Evolutionary conservation across 148 eudicot genomes (phyloP), one percentile per base, ranked within the genome.

Genomic region (Persicaria maculosa): DNA sequence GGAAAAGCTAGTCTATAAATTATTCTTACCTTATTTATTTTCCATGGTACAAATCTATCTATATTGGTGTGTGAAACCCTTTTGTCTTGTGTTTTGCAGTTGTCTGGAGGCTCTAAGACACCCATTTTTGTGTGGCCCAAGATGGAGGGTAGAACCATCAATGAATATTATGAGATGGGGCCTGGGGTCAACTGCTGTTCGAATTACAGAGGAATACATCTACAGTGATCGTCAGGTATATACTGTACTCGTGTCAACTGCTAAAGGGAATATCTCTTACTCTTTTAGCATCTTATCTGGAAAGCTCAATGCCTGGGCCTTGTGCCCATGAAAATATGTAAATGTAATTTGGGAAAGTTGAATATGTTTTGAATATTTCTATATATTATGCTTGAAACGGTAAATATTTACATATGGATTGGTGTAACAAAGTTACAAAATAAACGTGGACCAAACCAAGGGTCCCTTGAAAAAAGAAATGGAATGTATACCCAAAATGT

Each of bases 131-230:
- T 96, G 99, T 79, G 99, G 99, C 65, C 97, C 99, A 31, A 81
- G 80, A 83, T 96, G 99, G 99, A 87, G 92, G 50, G 83, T 92
- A 16, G 91, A 92, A 68, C 91, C 93, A 67, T 86, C 97, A 11
- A 92, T 90, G 92, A 87, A 82, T 81, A 84, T 90, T 68, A 92
- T 96, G 59, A 89, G 97, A 82, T 92, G 99, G 99, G 92, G 94
- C 74, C 86, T 96, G 61, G 99, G 97, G 52, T 96, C 99, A 36
- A 96, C 97, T 55, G 91, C 91, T 1, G 94, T 96, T 83, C 88
- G 97, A 81, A 96, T 96, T 75, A 81, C 89, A 0, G 99, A 96
- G 83, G 99, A 96, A 81, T 92, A 92, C 84, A 96, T 96, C 48
- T 96, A 96, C 54, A 81, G 90, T 69, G 77, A 61, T 53, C 94